Percentiles rank a stretch among this genome's conserved stretches.
Conservation (phyloP, 208 protist species). For the Trypanosoma platydactyli region DNA sequence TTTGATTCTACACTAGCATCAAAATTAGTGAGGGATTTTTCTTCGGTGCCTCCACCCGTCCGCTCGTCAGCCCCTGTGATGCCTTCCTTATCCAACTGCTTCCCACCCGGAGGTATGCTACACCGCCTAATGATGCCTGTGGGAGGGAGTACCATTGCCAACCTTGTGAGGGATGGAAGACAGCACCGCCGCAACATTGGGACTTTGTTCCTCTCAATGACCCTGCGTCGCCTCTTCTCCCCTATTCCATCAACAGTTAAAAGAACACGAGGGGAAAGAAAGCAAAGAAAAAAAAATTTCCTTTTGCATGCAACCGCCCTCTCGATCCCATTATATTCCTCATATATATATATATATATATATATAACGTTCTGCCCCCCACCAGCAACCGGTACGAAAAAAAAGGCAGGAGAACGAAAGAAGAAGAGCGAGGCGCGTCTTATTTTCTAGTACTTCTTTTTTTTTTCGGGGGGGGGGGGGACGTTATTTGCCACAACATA, state of each 20-base stretch:
- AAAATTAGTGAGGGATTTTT: slow-evolving; percentile 1
- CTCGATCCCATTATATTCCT: no score
- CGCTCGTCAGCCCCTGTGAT: not conserved
- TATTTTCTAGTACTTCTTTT: no score
- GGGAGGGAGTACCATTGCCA: not conserved
- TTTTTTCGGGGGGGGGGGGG: no score
- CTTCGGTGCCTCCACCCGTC: not conserved
- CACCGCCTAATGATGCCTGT: slow-evolving; percentile 1
- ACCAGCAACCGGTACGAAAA: not conserved
- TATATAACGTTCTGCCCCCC: no score
- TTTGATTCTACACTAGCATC: slow-evolving; percentile 35
- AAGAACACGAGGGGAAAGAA: not conserved
- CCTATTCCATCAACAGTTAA: not conserved
- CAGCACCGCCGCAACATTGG: slow-evolving; percentile 10
- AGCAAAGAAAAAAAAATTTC: slow-evolving; percentile 6
- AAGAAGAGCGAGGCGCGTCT: not conserved
- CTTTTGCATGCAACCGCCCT: no score
- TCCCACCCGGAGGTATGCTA: slow-evolving; percentile 9
- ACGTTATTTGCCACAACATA: no score
- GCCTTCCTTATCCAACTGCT: not conserved
- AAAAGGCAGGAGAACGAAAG: slow-evolving; percentile 2
- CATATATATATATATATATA: no score
- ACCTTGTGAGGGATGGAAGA: slow-evolving; percentile 2
- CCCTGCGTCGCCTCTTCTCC: not conserved
- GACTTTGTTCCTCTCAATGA: not conserved